A percentile compares a stretch with the other conserved stretches of the same genome.
These are phyloP conservation scores for Peribolospora kevripleyi DNA, from an alignment of 768 basidiomycete species.

Conservation along the genomic window DNA sequence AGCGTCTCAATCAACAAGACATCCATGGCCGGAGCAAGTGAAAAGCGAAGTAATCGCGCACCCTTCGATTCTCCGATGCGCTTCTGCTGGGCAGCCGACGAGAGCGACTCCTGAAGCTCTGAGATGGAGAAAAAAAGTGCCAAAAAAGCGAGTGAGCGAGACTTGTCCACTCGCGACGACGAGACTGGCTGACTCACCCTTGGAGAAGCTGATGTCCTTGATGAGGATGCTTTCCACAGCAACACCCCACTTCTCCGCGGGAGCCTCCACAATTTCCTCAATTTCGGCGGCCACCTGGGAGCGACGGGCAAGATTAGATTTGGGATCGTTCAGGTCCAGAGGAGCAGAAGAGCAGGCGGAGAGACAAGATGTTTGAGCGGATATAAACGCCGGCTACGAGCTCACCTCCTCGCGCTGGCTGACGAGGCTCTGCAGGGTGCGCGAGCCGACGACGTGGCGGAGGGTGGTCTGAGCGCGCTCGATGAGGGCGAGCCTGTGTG, in stretches of 20 bases:
- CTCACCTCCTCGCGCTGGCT: conserved; percentile 72
- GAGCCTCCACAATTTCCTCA: conserved; percentile 33
- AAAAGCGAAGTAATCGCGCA: conserved; percentile 35
- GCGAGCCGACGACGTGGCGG: conserved; percentile 87
- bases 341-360: too few relatives aligned
- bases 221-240: conserved; percentile 68
- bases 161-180: conserved; percentile 26
- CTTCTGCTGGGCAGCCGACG: conserved; percentile 90
- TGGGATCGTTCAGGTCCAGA: too few relatives aligned
- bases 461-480: conserved; percentile 84
- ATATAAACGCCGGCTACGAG: too few relatives aligned
- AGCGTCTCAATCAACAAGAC: background rate
- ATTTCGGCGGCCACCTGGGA: conserved; percentile 57
- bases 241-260: conserved; percentile 64
- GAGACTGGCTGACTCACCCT: too few relatives aligned
- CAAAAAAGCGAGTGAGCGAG: background rate
- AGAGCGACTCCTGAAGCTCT: conserved; percentile 72
- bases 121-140: conserved; percentile 47
- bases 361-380: too few relatives aligned
- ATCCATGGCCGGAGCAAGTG: background rate
- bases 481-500: conserved; percentile 34
- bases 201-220: conserved; percentile 16
- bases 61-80: conserved; percentile 89
- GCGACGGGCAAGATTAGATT: background rate
- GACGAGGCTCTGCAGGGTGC: conserved; percentile 81